Evolutionary conservation across 2,329 filamentous ascomycete species (phyloP).

Genomic region (Ceratocystis colombiana): DNA sequence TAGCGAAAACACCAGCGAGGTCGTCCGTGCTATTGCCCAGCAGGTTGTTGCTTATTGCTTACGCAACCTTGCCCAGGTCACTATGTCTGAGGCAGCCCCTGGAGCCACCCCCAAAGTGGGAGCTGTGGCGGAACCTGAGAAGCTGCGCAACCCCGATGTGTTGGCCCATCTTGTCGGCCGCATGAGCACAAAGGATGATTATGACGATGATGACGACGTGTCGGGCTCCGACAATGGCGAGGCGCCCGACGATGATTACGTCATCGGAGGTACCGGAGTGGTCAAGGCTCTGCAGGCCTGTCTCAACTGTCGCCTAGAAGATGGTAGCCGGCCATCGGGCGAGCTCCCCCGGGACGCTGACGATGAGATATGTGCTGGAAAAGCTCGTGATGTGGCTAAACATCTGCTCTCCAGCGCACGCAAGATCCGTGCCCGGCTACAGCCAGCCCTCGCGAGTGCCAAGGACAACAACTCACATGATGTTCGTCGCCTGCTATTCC

Average conservation of each 20-base stretch:
- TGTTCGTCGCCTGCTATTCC: conserved; percentile 74
- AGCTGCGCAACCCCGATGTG: conserved; percentile 56
- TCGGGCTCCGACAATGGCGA: conserved; percentile 31
- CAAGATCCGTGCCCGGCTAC: conserved; percentile 74
- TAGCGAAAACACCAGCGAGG: conserved; percentile 67
- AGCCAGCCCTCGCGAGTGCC: conserved; percentile 70
- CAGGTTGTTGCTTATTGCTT: conserved; percentile 93
- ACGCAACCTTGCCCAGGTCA: conserved; percentile 74
- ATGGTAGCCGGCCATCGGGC: conserved; percentile 48
- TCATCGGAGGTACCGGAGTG: conserved; percentile 89
- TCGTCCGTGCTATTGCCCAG: conserved; percentile 83
- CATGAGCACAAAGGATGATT: conserved; percentile 41
- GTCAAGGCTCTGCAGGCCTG: conserved; percentile 90
- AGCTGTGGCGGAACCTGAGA: conserved; percentile 7
- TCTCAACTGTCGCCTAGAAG: conserved; percentile 58
- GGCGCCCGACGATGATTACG: conserved; percentile 84
- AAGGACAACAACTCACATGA: conserved; percentile 59
- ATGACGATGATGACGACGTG: conserved; percentile 51
- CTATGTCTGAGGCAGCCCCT: conserved; percentile 51
- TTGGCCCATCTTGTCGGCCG: conserved; percentile 78
- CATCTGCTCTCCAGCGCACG: conserved; percentile 77
- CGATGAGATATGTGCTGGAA: conserved; percentile 37
- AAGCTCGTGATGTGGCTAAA: conserved; percentile 87
- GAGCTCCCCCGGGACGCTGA: conserved; percentile 28
- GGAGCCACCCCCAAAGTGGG: conserved; percentile 34